Evolutionary conservation across 306 rosid genomes (phyloP).

Genomic region (Quercus wislizeni): DNA sequence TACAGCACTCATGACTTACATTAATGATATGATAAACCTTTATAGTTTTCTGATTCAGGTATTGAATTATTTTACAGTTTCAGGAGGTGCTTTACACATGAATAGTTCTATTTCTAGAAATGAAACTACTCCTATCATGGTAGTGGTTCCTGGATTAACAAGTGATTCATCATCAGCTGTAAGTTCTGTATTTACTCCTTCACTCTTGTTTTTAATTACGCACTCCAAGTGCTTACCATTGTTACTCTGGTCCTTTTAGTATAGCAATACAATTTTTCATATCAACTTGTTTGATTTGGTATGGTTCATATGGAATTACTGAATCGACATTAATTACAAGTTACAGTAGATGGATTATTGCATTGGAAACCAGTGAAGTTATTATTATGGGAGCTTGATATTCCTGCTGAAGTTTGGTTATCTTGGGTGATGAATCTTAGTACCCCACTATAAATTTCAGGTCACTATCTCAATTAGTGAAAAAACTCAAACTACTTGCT

Average conservation of each 20-base stretch:
- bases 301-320: neutral
- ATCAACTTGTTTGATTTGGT: constrained; percentile 11
- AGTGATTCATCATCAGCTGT: constrained; percentile 82
- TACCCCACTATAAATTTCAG: neutral
- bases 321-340: neutral
- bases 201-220: neutral
- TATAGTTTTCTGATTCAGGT: constrained; percentile 1
- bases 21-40: neutral
- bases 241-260: neutral
- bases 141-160: constrained; percentile 84
- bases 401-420: neutral
- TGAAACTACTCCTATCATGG: constrained; percentile 60
- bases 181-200: constrained; percentile 33
- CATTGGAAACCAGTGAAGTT: neutral
- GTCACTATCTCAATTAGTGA: neutral
- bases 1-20: neutral
- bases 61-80: constrained; percentile 39
- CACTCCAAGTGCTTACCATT: neutral
- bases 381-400: neutral
- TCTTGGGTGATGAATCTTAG: neutral
- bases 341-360: neutral
- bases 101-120: constrained; percentile 33
- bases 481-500: neutral
- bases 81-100: constrained; percentile 28
- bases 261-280: neutral